Evolutionary conservation across 2,329 filamentous ascomycete genomes (phyloP), one percentile per base, ranked within the genome.

Genomic region (Akanthomyces dipterigenus): DNA sequence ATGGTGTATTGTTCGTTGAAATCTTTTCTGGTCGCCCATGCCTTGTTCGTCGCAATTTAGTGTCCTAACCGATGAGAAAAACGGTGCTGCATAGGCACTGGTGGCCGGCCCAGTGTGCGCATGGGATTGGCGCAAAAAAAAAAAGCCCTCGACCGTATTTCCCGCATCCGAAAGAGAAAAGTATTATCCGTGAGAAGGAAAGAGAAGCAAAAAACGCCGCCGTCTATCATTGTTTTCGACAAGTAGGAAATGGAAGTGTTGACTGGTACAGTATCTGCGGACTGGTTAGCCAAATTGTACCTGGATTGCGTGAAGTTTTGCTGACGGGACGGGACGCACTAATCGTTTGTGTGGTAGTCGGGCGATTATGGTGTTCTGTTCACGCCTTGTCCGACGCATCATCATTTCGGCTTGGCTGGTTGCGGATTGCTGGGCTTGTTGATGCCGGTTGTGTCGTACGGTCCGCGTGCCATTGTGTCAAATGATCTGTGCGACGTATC

Each of bases 361-460:
- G 26, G n/a, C 42, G n/a, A 42, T 9, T 5, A 26, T 36, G 31
- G 45, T 28, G 34, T 36, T 46, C 18, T 20, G 34, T 45, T 51
- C 51, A 45, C 46, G 60, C 28, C 11, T n/a, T 12, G 40, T 18
- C 7, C 12, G 22, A 31, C 22, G 40, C 34, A 34, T 43, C 22
- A n/a, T 63, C 34, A 61, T 49, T 61, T 63, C 38, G 62, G 62
- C 46, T 60, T 49, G 14, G 61, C 55, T 12, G 62, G 56, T 22
- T 60, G 62, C 28, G 62, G 62, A 16, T 60, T 55, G 48, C 43
- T 56, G 46, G 62, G 62, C 57, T 63, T 63, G 26, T 55, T 57
- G 6, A 63, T 60, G 50, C 62, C 62, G 3, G 62, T 63, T 12
- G 62, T 63, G 40, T 63, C 62, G 34, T 63, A 63, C 1, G 62